Evolutionary conservation across 2,329 filamentous ascomycete genomes (phyloP), one percentile per base, ranked within the genome.

Genomic region (Sarocladium oryzae): DNA sequence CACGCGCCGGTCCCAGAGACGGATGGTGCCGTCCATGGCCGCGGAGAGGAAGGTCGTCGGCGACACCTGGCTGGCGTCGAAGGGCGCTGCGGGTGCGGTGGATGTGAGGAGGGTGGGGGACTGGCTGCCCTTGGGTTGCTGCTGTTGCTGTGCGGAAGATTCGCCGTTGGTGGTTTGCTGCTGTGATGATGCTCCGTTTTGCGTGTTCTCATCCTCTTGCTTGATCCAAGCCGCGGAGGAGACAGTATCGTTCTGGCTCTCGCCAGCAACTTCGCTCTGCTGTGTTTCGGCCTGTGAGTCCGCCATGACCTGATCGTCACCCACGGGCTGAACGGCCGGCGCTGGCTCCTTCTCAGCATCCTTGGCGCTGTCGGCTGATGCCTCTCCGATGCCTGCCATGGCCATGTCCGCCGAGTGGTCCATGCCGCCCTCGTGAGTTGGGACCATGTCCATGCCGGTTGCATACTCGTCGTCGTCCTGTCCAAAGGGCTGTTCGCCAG

Each of bases 1-100:
- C 56, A 87, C 81, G 18, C 93, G 83, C 2, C 85, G 76, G 62
- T 99, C 95, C 92, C 93, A 99, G 57, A 99, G 83, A n/a, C 90
- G 85, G 40, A 99, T 75, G 1, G 84, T 85, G 50, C 92, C 91
- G 69, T 97, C 87, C 8, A 92, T 89, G 2, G 89, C 87, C 2
- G 93, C 88, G 23, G 91, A 88, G 49, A 99, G 76, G 65, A 99
- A 99, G 0, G 86, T 91, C 4, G 82, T 86, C 55, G 90, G 82
- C 0, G 82, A 89, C 23, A 79, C 80, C 58, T 82, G 79, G 1
- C 76, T 74, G 0, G 74, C 70, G 55, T 82, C 79, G 55, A 73
- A 69, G 46, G 46, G 32, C 74, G 73, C 2, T 68, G 65, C 2
- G 68, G 59, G 2, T 68, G 61, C 2, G 66, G 60, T 3, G 65